Conservation (phyloP, 2,329 filamentous ascomycete genomes). For the Scedosporium dehoogii region DNA sequence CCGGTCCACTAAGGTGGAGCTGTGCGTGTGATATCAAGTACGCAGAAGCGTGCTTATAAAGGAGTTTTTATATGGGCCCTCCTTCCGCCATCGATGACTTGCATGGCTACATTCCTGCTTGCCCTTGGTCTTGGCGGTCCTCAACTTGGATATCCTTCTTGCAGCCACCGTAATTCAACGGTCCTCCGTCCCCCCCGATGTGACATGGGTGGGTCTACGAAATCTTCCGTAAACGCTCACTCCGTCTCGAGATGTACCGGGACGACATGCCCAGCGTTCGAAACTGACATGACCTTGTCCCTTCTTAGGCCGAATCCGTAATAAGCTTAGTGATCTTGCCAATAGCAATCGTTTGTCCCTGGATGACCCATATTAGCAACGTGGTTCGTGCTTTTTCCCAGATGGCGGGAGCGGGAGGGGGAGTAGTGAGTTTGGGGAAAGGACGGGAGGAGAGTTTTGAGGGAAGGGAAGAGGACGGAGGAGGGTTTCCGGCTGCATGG, state of each 20-base stretch:
- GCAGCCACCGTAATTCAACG: not conserved
- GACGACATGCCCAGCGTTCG: not conserved
- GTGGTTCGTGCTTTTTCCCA: not conserved
- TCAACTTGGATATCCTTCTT: not conserved
- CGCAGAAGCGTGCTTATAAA: not conserved
- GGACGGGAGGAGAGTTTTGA: not conserved
- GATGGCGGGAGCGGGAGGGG: not conserved
- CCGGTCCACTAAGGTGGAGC: not conserved
- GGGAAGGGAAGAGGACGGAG: not conserved
- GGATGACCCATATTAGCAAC: constrained; percentile 10
- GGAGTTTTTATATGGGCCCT: not conserved
- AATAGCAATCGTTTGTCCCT: constrained; percentile 99
- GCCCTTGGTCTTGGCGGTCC: not conserved
- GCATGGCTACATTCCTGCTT: not conserved
- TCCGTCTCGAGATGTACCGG: not conserved
- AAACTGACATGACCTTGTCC: not conserved
- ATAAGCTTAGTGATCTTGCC: constrained; percentile 95
- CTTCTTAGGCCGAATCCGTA: constrained; percentile 17
- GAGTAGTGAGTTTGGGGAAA: constrained; percentile 18
- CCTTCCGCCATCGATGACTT: not conserved
- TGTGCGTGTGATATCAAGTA: not conserved
- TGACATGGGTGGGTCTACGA: not conserved
- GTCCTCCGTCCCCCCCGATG: not conserved
- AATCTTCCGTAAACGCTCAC: not conserved
- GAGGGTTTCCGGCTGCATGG: not conserved